Base-by-base conservation (phyloP, 2,329 filamentous ascomycete genomes). In the Chalaropsis thielavioides region DNA sequence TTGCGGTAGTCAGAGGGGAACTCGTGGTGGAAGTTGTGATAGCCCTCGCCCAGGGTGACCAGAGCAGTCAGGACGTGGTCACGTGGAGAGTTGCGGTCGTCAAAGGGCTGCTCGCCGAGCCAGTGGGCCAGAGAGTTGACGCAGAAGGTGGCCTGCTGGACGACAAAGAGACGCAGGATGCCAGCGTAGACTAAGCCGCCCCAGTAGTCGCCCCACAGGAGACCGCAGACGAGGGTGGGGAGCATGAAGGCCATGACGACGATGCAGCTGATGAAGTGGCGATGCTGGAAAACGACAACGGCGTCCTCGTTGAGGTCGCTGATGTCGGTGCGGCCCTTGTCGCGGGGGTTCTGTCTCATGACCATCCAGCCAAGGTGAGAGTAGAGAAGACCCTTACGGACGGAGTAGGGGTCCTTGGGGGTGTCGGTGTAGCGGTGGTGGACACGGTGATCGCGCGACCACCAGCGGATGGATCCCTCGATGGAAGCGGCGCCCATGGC, bases 11-110 rank as follows among this genome's bases (percentile, higher is more conserved):
- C 90, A 11, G 89, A 92, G 64, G 90, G 90, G 78, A 95, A 95
- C 76, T 95, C 90, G 81, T 95, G 90, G 78, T 95, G 90, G 82
- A 95, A 95, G 82, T 95, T 95, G 82, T 95, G 90, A 79, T 95
- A 95, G 38, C 90, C 90, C 77, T 92, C 90, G 61, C 90, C 90
- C 24, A 95, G 86, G 54, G 90, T 95, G 70, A 90, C 86, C 19
- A 95, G 78, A 56, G 90, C 90, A 49, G 90, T 95, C 76, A 95
- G 84, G 73, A 92, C 82, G 76, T 95, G 89, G 72, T 95, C 90
- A 74, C 90, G 87, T 69, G 90, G 90, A 68, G 88, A 91, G 83
- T 95, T 92, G 76, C 89, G 88, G 81, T 95, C 90, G 71, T 95
- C 90, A 74, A 95, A 95, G 68, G 90, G 90, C 79, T 95, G 90